Evolutionary conservation across 192 early-diverging fungal genomes (phyloP).

Genomic region (Martensiomyces pterosporus): DNA sequence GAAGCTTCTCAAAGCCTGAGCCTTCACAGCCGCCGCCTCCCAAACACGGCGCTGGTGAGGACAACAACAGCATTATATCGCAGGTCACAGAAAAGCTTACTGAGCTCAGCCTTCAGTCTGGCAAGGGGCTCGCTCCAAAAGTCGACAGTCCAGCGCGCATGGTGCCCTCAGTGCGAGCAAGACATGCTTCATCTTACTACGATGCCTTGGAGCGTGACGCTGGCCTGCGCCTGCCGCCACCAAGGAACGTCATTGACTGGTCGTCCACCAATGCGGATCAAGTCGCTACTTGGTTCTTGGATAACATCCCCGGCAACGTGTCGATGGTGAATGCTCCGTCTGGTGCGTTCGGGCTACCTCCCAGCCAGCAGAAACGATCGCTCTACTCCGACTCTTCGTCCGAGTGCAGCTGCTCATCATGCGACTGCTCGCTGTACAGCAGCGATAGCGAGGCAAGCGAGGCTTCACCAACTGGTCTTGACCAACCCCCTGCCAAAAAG

Average conservation of each 20-base stretch:
- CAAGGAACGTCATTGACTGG: slow-evolving; percentile 45
- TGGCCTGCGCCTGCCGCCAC: slow-evolving; percentile 24
- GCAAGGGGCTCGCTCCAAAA: not conserved
- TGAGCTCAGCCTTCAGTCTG: slow-evolving; percentile 17
- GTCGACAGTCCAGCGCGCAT: not conserved
- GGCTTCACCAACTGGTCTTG: not conserved
- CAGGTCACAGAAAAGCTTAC: slow-evolving; percentile 44
- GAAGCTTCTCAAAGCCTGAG: slow-evolving; percentile 31
- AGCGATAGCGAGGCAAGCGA: slow-evolving; percentile 11
- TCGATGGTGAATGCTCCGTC: slow-evolving; percentile 32
- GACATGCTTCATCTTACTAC: too few species aligned
- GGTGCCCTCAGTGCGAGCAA: not conserved
- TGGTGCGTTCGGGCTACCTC: slow-evolving; percentile 29
- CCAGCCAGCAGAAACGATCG: slow-evolving; percentile 13
- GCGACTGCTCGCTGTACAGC: slow-evolving; percentile 35
- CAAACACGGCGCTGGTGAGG: slow-evolving; percentile 6
- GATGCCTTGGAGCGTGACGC: slow-evolving; percentile 16
- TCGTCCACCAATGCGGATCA: slow-evolving; percentile 35
- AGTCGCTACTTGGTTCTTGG: slow-evolving; percentile 50
- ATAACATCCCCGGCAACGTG: slow-evolving; percentile 48
- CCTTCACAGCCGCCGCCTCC: slow-evolving; percentile 5
- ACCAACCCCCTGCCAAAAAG: not conserved
- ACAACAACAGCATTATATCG: slow-evolving; percentile 38
- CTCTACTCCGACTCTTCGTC: slow-evolving; percentile 22
- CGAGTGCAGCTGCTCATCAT: slow-evolving; percentile 31